Evolutionary conservation across 2,329 filamentous ascomycete species (phyloP).

Genomic region (Xenosphaeropsis pyriputrescens): DNA sequence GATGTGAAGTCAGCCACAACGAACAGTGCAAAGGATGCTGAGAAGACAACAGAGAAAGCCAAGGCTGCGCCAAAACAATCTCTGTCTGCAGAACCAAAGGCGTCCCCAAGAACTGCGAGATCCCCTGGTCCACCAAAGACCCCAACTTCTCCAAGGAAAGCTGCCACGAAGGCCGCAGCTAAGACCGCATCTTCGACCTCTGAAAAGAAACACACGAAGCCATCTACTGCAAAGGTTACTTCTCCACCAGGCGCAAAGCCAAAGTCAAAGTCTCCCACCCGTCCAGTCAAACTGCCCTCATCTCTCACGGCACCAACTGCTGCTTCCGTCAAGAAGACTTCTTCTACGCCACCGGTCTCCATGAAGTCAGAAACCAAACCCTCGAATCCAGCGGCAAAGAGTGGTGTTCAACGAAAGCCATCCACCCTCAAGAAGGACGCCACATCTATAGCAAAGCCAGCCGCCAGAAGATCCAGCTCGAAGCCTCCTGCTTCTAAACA

Average conservation of each 20-base stretch:
- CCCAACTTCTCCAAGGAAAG: conserved; percentile 18
- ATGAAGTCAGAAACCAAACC: conserved; percentile 26
- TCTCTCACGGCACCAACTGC: conserved; percentile 57
- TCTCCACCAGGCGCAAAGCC: conserved; percentile 33
- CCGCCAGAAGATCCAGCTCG: conserved; percentile 13
- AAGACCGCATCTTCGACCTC: conserved; percentile 1
- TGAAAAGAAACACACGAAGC: conserved; percentile 7
- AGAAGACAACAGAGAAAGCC: too few species aligned
- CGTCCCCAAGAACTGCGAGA: conserved; percentile 15
- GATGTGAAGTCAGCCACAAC: neutral
- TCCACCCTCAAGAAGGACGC: conserved; percentile 12
- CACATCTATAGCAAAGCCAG: conserved; percentile 37
- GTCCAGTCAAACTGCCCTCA: conserved; percentile 49
- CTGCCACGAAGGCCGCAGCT: conserved; percentile 3
- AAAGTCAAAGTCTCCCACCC: conserved; percentile 53
- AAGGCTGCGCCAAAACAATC: conserved; percentile 3
- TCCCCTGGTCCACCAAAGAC: conserved; percentile 21
- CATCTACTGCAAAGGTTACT: neutral
- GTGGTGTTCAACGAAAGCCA: conserved; percentile 12
- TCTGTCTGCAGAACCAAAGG: conserved; percentile 19
- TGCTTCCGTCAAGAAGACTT: conserved; percentile 49
- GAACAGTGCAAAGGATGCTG: neutral
- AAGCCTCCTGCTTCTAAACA: conserved; percentile 39
- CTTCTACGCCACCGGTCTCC: conserved; percentile 13
- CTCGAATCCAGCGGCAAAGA: conserved; percentile 21